Base-by-base conservation (phyloP, 164 flowering plant species). In the Kingdonia uniflora region DNA sequence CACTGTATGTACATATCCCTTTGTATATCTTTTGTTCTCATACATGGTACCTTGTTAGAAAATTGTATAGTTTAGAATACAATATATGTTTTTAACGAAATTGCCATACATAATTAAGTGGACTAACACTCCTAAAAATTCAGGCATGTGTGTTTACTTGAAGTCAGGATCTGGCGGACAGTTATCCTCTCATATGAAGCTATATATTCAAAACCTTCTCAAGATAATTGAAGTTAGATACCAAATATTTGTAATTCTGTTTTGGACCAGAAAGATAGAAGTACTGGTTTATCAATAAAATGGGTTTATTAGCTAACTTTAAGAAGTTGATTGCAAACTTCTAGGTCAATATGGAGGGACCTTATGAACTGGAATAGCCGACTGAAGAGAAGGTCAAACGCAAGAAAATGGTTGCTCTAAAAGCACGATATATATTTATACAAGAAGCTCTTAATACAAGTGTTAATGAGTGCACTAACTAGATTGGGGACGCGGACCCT, bases 371-470 rank as follows among this genome's bases (percentile, higher is more conserved):
- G 37, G 92, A 94, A 49, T 94, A 96, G 97, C 68, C 79, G 1
- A 39, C 47, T 0, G 96, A 94, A 64, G 92, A 82, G 71, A 86
- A 87, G 74, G 73, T 81, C 49, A 89, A 94, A 76, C 75, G 79
- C 24, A 73, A 80, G 62, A 92, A 86, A 54, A 94, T 94, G 96
- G 86, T 80, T 65, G 64, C 87, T 45, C 65, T 80, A 11, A 90
- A 85, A 62, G 97, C 95, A 26, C 84, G 77, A 14, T 94, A 89
- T 65, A 67, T 94, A 61, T 81, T 94, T 76, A 80, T 79, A 11
- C 63, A 68, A 55, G 72, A 80, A 46, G 25, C 54, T 49, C 46
- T 63, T 42, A 58, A 62, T 74, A 61, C 64, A 41, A 52, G 57
- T 51, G 53, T 43, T 17, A 49, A 55, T 56, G 64, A 39, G 25